A percentile compares a stretch with the other conserved stretches of the same genome.
Evolutionary conservation across 192 early-diverging fungal genomes (phyloP).

Genomic region (Coemansia sp.): DNA sequence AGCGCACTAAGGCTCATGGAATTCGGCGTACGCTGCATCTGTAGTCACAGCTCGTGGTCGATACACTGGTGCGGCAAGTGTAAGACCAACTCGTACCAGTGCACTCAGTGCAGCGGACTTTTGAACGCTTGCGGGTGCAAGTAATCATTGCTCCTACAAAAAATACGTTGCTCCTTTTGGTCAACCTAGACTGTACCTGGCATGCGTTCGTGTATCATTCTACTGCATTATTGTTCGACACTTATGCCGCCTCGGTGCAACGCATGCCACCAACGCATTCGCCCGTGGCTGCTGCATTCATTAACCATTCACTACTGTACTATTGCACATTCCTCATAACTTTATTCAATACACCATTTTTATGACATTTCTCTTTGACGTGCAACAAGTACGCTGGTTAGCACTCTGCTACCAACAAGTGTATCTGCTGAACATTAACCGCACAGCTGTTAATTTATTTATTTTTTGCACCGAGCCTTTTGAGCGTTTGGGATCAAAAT

Average conservation of each 20-base stretch:
- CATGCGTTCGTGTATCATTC: neutral
- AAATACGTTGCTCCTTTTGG: neutral
- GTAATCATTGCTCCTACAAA: neutral
- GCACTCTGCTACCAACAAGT: no score
- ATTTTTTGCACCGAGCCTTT: no score
- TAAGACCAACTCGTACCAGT: slow-evolving; percentile 42
- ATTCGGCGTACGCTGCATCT: slow-evolving; percentile 45
- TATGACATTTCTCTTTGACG: neutral
- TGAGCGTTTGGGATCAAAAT: slow-evolving; percentile 4
- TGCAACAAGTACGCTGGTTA: no score
- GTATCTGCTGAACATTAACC: no score
- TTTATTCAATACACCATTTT: neutral
- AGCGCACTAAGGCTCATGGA: slow-evolving; percentile 27
- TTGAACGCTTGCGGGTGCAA: slow-evolving; percentile 31
- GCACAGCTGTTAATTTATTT: neutral
- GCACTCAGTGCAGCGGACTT: slow-evolving; percentile 40
- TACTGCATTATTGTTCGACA: neutral
- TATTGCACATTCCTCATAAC: neutral
- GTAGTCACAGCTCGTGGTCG: slow-evolving; percentile 44
- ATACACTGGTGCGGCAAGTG: slow-evolving; percentile 45
- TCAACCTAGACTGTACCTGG: neutral
- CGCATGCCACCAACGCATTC: neutral
- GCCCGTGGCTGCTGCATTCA: neutral
- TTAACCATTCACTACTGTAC: neutral
- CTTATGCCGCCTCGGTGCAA: neutral